Evolutionary conservation across 208 protist species (phyloP).

Genomic region (Vickermania spadyakhi): DNA sequence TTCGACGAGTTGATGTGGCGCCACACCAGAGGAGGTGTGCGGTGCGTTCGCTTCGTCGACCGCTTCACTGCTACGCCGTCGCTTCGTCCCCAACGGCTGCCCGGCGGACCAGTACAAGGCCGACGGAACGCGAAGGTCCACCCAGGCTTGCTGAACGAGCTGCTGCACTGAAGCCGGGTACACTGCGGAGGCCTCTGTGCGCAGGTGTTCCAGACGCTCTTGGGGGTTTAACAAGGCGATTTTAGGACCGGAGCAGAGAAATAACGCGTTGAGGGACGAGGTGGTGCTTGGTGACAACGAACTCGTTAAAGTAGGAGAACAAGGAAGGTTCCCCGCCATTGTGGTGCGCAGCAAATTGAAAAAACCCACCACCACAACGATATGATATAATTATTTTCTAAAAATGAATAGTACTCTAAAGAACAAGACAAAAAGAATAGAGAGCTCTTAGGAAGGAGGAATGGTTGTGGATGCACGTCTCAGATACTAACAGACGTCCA

Average conservation of each 20-base stretch:
- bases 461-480: background rate
- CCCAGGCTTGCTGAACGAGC: constrained; percentile 30
- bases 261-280: constrained; percentile 48
- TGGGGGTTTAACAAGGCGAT: constrained; percentile 27
- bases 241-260: constrained; percentile 46
- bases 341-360: too few relatives aligned
- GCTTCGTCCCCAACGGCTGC: too few relatives aligned
- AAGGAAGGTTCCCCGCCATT: too few relatives aligned
- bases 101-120: constrained; percentile 59
- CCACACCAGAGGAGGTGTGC: too few relatives aligned
- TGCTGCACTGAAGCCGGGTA: constrained; percentile 22
- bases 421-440: background rate
- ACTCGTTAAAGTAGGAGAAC: too few relatives aligned
- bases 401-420: background rate
- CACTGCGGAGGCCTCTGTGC: constrained; percentile 13
- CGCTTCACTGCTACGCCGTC: too few relatives aligned
- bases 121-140: constrained; percentile 35
- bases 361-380: too few relatives aligned
- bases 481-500: too few relatives aligned
- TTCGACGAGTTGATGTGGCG: too few relatives aligned
- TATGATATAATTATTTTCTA: background rate
- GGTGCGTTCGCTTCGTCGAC: too few relatives aligned
- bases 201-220: constrained; percentile 8
- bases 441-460: background rate
- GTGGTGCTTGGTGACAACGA: background rate